Evolutionary conservation across 371 early-diverging fungal species (phyloP).

Genomic region (Lichtheimia ornata): DNA sequence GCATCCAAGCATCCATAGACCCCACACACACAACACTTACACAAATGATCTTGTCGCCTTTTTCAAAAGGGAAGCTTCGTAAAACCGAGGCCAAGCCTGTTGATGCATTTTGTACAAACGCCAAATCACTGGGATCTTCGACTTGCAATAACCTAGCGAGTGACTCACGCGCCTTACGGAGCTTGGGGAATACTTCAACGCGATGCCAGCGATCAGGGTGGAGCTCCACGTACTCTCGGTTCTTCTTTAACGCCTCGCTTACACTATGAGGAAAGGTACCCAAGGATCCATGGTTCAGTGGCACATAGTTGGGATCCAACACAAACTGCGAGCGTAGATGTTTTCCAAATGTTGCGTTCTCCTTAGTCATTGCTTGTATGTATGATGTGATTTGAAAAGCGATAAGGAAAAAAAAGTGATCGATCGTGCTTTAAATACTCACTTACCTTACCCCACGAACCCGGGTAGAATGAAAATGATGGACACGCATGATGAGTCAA

Average conservation of each 20-base stretch:
- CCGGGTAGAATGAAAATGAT: no score
- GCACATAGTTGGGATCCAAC: slow-evolving; percentile 38
- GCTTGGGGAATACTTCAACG: slow-evolving; percentile 6
- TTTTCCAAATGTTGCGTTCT: slow-evolving; percentile 33
- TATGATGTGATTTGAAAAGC: neutral
- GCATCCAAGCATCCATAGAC: neutral
- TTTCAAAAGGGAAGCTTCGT: slow-evolving; percentile 36
- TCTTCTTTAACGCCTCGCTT: neutral
- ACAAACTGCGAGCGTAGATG: slow-evolving; percentile 37
- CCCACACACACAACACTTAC: slow-evolving; percentile 13
- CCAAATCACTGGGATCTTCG: slow-evolving; percentile 35
- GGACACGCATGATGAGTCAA: no score
- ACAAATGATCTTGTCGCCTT: slow-evolving; percentile 43
- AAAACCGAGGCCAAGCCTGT: slow-evolving; percentile 37
- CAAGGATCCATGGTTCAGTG: slow-evolving; percentile 49
- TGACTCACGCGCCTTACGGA: slow-evolving; percentile 9
- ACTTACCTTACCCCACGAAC: no score
- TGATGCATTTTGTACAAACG: slow-evolving; percentile 44
- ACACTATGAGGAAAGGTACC: slow-evolving; percentile 22
- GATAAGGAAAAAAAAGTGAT: neutral
- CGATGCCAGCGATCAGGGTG: slow-evolving; percentile 19
- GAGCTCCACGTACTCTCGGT: slow-evolving; percentile 14
- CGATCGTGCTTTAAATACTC: no score
- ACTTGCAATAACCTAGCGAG: slow-evolving; percentile 36
- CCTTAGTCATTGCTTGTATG: neutral